A percentile compares a stretch with the other conserved stretches of the same genome.
Evolutionary conservation across 352 stramenopile species (phyloP).

Genomic region (Bremia lactucae): DNA sequence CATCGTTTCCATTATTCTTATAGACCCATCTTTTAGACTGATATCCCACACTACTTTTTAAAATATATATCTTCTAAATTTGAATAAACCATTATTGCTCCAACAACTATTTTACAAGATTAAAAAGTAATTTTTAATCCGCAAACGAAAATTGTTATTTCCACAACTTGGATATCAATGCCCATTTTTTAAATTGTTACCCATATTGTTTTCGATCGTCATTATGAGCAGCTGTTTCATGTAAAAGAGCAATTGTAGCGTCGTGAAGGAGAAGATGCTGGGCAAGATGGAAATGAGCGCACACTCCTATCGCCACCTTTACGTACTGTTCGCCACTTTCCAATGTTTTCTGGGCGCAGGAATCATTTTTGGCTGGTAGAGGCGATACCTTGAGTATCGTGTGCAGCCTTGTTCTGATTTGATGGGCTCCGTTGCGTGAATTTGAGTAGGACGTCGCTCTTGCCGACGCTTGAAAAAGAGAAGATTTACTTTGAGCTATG

Average conservation of each 20-base stretch:
- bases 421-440: background rate
- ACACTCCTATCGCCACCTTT: slow-evolving; percentile 27
- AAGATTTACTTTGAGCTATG: slow-evolving; percentile 50
- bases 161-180: too few relatives aligned
- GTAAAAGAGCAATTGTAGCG: background rate
- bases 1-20: too few relatives aligned
- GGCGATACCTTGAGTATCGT: background rate
- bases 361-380: slow-evolving; percentile 53
- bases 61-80: too few relatives aligned
- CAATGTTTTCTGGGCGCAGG: slow-evolving; percentile 52
- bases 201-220: too few relatives aligned
- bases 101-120: too few relatives aligned
- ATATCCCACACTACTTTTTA: too few relatives aligned
- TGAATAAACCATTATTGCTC: too few relatives aligned
- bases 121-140: too few relatives aligned
- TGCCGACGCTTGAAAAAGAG: slow-evolving; percentile 49
- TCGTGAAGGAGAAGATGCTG: slow-evolving; percentile 11
- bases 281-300: slow-evolving; percentile 14
- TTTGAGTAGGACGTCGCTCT: slow-evolving; percentile 34
- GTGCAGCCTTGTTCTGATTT: slow-evolving; percentile 1
- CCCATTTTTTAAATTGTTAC: too few relatives aligned
- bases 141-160: background rate
- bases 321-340: slow-evolving; percentile 44
- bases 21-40: too few relatives aligned
- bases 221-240: too few relatives aligned